Conservation (phyloP, 306 rosid species). For the Ziziphus jujuba region DNA sequence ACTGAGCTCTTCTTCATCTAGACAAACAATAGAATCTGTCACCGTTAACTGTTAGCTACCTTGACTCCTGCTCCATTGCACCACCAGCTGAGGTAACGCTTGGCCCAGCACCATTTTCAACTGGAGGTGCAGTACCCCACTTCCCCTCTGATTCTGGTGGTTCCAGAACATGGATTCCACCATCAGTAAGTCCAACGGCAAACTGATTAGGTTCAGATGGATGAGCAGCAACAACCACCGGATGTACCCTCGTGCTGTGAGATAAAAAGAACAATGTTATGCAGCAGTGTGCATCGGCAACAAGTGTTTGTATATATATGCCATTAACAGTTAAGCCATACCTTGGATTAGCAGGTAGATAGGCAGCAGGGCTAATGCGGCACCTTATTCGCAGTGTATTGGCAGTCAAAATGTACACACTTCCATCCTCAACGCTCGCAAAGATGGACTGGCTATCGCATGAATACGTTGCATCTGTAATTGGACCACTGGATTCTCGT, state of each 20-base stretch:
- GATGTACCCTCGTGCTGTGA: background rate
- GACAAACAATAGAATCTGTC: background rate
- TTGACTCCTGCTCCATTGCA: background rate
- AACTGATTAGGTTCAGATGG: conserved; percentile 16
- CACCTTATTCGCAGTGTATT: conserved; percentile 14
- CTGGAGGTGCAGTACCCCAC: conserved; percentile 4
- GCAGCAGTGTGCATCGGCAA: background rate
- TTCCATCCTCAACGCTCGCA: conserved; percentile 37
- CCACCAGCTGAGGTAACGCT: background rate
- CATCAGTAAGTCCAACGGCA: conserved; percentile 15
- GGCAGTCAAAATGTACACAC: conserved; percentile 27
- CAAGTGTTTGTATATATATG: background rate
- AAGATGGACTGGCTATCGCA: conserved; percentile 34
- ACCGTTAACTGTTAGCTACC: background rate
- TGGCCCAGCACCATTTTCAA: background rate
- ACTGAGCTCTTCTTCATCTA: background rate
- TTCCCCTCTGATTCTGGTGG: conserved; percentile 6
- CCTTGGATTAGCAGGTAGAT: conserved; percentile 32
- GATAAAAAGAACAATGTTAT: background rate
- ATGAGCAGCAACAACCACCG: conserved; percentile 15
- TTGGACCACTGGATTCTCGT: conserved; percentile 5
- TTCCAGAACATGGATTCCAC: conserved; percentile 3
- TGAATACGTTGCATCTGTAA: conserved; percentile 40
- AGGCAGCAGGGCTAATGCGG: conserved; percentile 29
- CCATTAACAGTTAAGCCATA: background rate